Conservation (phyloP, 2,329 filamentous ascomycete species). For the Xylaria sp. region DNA sequence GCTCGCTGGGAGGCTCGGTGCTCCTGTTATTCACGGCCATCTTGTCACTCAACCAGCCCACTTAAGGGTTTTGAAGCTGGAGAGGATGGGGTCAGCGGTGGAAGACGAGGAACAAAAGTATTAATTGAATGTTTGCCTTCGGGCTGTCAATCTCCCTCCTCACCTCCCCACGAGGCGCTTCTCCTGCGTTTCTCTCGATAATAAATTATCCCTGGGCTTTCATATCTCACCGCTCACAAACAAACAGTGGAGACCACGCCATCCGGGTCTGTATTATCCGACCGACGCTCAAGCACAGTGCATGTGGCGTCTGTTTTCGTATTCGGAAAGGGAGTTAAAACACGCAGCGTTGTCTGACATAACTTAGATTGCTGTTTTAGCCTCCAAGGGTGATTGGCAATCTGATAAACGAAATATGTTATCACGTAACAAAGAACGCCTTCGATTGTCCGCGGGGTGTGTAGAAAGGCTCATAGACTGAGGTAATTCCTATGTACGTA, state of each 20-base stretch:
- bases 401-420: neutral
- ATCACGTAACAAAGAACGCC: neutral
- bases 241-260: slow-evolving; percentile 17
- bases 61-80: neutral
- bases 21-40: neutral
- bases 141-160: neutral
- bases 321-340: slow-evolving; percentile 8
- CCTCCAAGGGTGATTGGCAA: neutral
- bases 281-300: slow-evolving; percentile 14
- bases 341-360: neutral
- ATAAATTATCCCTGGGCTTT: neutral
- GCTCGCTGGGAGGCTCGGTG: neutral
- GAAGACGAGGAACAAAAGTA: neutral
- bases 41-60: neutral
- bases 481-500: too few species aligned
- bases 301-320: slow-evolving; percentile 19
- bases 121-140: neutral
- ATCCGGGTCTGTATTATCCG: slow-evolving; percentile 28
- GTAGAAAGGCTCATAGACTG: too few species aligned
- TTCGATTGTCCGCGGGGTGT: neutral
- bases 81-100: neutral
- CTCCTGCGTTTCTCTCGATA: neutral
- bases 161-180: neutral
- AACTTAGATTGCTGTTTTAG: neutral
- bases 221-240: neutral